A percentile compares a stretch with the other conserved stretches of the same genome.
These are phyloP conservation scores for Takakia lepidozioides DNA, from an alignment of 225 moss, liverwort and hornwort species.

Conservation along the genomic window DNA sequence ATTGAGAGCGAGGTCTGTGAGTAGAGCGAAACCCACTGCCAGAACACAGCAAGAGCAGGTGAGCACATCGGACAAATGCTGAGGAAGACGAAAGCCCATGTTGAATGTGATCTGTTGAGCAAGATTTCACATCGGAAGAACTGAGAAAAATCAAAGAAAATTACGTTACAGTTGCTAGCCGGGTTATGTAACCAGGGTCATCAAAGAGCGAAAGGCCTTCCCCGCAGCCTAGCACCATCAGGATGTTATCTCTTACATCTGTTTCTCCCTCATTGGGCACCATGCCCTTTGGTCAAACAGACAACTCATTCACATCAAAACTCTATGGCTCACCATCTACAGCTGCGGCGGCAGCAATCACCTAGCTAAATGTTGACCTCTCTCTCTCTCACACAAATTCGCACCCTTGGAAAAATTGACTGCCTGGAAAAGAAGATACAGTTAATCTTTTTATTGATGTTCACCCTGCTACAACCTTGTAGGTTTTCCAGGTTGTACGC, in stretches of 20 bases:
- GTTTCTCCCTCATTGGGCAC: conserved; percentile 7
- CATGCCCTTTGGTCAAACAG: conserved; percentile 7
- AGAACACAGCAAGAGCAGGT: no score
- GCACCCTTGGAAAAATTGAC: conserved; percentile 15
- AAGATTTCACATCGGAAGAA: no score
- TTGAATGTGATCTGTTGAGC: no score
- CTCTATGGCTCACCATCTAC: conserved; percentile 14
- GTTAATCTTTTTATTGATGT: conserved; percentile 15
- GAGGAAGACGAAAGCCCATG: no score
- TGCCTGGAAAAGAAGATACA: conserved; percentile 14
- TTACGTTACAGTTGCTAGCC: conserved; percentile 26
- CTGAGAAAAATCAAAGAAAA: no score
- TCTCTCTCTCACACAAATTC: conserved; percentile 17
- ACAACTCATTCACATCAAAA: conserved; percentile 10
- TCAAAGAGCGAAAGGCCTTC: conserved; percentile 16
- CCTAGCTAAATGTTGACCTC: conserved; percentile 8
- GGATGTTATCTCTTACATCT: conserved; percentile 7
- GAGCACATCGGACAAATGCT: no score
- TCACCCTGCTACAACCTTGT: conserved; percentile 23
- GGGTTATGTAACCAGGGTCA: conserved; percentile 21
- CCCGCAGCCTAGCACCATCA: conserved; percentile 12
- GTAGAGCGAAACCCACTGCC: no score
- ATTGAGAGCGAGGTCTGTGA: no score
- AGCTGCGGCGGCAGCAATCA: conserved; percentile 8
- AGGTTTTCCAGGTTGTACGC: conserved; percentile 21